Evolutionary conservation across 1,284 basidiomycete genomes (phyloP).

Genomic region (Tylopilus sp.): DNA sequence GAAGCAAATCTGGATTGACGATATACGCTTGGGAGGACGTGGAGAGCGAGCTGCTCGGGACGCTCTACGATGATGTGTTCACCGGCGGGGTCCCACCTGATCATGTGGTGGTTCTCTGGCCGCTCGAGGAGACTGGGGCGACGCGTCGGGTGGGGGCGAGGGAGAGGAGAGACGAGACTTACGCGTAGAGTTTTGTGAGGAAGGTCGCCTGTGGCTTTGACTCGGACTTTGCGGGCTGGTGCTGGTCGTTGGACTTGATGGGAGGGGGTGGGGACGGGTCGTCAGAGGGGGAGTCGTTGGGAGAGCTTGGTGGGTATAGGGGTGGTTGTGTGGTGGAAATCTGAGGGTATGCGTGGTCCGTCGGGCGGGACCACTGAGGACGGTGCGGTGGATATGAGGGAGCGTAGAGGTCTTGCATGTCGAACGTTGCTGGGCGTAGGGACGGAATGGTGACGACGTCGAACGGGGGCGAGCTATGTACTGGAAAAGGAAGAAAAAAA

Average conservation of each 20-base stretch:
- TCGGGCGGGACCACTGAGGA: constrained; percentile 34
- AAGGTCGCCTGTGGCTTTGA: constrained; percentile 84
- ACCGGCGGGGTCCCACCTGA: constrained; percentile 84
- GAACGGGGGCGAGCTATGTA: constrained; percentile 33
- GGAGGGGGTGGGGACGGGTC: constrained; percentile 48
- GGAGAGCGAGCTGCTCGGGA: constrained; percentile 82
- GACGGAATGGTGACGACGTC: constrained; percentile 35
- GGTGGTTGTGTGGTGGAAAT: constrained; percentile 33
- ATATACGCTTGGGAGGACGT: constrained; percentile 84
- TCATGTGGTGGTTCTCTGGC: constrained; percentile 85
- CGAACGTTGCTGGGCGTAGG: constrained; percentile 35
- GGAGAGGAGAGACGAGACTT: constrained; percentile 32
- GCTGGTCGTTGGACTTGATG: constrained; percentile 41
- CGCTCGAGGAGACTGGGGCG: constrained; percentile 67
- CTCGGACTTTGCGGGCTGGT: constrained; percentile 53
- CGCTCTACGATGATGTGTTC: constrained; percentile 89
- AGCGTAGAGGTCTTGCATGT: constrained; percentile 61
- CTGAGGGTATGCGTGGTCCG: constrained; percentile 35
- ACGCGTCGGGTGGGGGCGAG: constrained; percentile 17
- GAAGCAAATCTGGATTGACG: constrained; percentile 89
- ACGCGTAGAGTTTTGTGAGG: constrained; percentile 89
- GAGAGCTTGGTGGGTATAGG: constrained; percentile 44
- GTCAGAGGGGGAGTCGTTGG: constrained; percentile 42
- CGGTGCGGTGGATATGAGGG: constrained; percentile 47
- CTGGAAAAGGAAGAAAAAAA: constrained; percentile 17